Percentiles rank a stretch among this genome's conserved stretches.
These are phyloP conservation scores for Talaromyces borbonicus DNA, from an alignment of 495 filamentous ascomycete genomes.

Conservation along the genomic window DNA sequence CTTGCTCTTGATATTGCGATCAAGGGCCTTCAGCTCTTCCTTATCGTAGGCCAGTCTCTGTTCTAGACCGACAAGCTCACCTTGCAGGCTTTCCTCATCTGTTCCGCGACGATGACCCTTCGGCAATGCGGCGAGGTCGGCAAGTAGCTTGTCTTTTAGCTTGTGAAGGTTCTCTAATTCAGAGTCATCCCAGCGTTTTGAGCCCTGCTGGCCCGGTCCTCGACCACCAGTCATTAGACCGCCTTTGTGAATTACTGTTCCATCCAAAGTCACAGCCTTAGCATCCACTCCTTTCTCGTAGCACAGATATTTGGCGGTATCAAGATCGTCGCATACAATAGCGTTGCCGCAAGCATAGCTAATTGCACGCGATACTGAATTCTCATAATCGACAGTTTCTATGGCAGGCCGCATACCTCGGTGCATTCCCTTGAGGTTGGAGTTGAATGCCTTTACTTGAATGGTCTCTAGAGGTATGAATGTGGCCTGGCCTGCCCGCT, in stretches of 20 bases:
- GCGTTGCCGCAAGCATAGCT: constrained; percentile 89
- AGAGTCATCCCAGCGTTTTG: constrained; percentile 79
- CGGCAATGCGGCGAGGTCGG: constrained; percentile 66
- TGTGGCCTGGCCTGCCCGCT: constrained; percentile 72
- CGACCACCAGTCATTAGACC: constrained; percentile 95
- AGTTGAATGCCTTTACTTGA: constrained; percentile 79
- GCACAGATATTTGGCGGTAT: constrained; percentile 79
- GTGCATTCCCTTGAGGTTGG: constrained; percentile 80
- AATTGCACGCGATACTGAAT: constrained; percentile 79
- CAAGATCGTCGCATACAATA: constrained; percentile 85
- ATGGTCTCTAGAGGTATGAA: constrained; percentile 97
- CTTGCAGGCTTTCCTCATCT: constrained; percentile 71
- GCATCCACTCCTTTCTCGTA: constrained; percentile 79
- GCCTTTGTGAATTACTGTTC: constrained; percentile 91
- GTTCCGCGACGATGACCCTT: constrained; percentile 59
- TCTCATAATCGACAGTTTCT: constrained; percentile 92
- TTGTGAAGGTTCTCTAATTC: constrained; percentile 74
- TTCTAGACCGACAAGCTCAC: constrained; percentile 74
- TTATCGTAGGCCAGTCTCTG: constrained; percentile 60
- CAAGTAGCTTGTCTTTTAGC: constrained; percentile 58
- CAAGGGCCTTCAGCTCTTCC: constrained; percentile 69
- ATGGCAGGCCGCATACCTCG: constrained; percentile 82
- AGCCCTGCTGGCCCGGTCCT: constrained; percentile 57
- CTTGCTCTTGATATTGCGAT: constrained; percentile 80
- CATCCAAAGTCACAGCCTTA: constrained; percentile 88